Base-by-base conservation (phyloP, 768 basidiomycete genomes). In the Trametes gibbosa region DNA sequence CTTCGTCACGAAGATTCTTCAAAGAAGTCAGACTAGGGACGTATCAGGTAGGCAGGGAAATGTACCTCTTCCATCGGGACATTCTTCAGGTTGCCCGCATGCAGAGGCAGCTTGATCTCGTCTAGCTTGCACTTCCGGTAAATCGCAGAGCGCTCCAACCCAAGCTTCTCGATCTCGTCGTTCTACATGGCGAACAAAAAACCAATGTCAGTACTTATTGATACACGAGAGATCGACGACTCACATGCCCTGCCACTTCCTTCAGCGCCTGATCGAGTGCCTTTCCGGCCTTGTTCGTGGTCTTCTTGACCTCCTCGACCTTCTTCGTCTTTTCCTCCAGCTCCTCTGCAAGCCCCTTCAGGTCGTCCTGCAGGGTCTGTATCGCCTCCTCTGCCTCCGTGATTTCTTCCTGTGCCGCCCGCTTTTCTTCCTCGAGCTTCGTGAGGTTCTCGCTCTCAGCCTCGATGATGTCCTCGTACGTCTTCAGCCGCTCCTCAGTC, bases 91-190 rank as follows among this genome's bases (percentile, higher is more conserved):
- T 84, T 82, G 6, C 96, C 97, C 54, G 81, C 71, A 14, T 79
- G 65, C 13, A 98, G 75, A 0, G 96, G 95, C 17, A 99, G 72
- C 58, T 82, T 82, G 64, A 98, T 89, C 66, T 97, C 95, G 62
- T 99, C 97, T 43, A 99, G 79, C 62, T 94, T 84, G 73, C 96
- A 98, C 68, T 91, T 92, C 16, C 95, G 84, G 70, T 98, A 98
- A 46, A 91, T 81, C 0, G 87, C 78, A 23, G 93, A 91, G 23
- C 96, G 80, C 68, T 98, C 95, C 46, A 92, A 79, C 0, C 86
- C 87, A 25, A 89, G 74, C 69, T 91, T 92, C 72, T 94, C 92
- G 59, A 97, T 97, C 67, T 94, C 90, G 70, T 96, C 95, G 65
- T 90, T 90, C 87, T 88, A 61, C 6, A 25, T 8, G 14, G 34